Base-by-base conservation (phyloP, 2,329 filamentous ascomycete genomes). In the Lomentospora prolificans region DNA sequence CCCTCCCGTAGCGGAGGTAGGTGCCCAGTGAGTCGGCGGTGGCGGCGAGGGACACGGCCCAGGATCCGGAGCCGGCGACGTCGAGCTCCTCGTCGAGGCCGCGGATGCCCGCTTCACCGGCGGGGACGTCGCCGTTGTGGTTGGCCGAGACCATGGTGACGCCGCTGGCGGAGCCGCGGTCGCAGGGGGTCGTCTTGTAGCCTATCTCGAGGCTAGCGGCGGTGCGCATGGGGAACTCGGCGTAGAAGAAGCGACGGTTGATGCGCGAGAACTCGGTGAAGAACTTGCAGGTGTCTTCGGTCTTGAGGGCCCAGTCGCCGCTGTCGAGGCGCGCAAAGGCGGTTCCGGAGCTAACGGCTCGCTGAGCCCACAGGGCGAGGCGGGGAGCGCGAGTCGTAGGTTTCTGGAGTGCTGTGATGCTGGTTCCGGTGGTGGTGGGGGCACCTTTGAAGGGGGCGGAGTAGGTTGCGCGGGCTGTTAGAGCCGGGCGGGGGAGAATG, bases 201-300 rank as follows among this genome's bases (percentile, higher is more conserved):
- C 73, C 73, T 1, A 73, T 27, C 58, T 77, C 74, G 12, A 75
- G 36, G 50, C 66, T 73, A 1, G 74, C 72, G 0, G 69, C 58
- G 1, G 62, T 60, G 41, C 63, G 60, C 22, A 63, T 58, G 1
- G 66, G 64, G 9, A 65, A 63, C 17, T 65, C 63, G 3, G 66
- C 56, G 52, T 64, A 64, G 33, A 67, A 63, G 57, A 68, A 61
- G 12, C 61, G 63, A 14, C 62, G 62, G 24, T 64, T 66, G 22
- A 69, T 57, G 46, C 59, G 65, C 1, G 67, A 65, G 52, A 70
- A 67, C 50, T 66, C 63, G 24, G 63, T 61, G 24, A 70, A 67
- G 55, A 67, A 65, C 19, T 65, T 63, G 58, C 65, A 68, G 28
- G 68, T 64, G 44, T 67, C 59, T 3, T 65, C 61, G 0, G 61